A percentile compares a stretch with the other conserved stretches of the same genome.
These are phyloP conservation scores for Heliocybe sulcata DNA, from an alignment of 1,284 basidiomycete genomes.

Conservation along the genomic window DNA sequence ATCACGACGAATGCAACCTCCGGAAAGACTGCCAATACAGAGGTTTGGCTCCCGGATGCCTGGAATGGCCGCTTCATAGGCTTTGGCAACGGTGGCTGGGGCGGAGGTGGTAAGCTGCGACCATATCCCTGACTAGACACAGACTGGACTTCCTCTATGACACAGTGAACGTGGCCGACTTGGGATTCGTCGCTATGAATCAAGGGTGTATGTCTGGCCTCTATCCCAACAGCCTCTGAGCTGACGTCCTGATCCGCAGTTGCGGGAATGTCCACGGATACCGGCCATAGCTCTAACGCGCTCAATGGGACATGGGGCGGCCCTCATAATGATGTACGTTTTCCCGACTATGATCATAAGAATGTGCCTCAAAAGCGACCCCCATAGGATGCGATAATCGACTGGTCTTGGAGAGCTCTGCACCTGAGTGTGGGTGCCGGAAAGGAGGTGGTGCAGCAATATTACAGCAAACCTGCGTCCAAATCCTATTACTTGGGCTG, in stretches of 20 bases:
- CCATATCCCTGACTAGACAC: background rate
- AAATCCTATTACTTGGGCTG: constrained; percentile 24
- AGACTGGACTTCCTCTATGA: background rate
- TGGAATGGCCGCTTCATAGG: constrained; percentile 21
- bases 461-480: constrained; percentile 15
- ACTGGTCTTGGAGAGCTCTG: constrained; percentile 21
- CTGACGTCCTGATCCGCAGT: constrained; percentile 9
- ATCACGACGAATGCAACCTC: constrained; percentile 17
- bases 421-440: constrained; percentile 19
- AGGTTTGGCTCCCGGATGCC: constrained; percentile 21
- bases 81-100: constrained; percentile 19
- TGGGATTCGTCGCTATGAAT: constrained; percentile 17
- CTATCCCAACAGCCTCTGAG: background rate
- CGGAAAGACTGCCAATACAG: constrained; percentile 16
- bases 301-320: constrained; percentile 18
- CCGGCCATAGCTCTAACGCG: constrained; percentile 14
- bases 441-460: constrained; percentile 18
- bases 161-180: constrained; percentile 18
- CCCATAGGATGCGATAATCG: constrained; percentile 19
- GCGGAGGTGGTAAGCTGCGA: constrained; percentile 17
- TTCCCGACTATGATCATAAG: background rate
- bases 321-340: constrained; percentile 17
- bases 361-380: background rate
- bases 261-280: constrained; percentile 21
- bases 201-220: constrained; percentile 16